Base-by-base conservation (phyloP, 73 alveolate species). In the Paraurostyla sp. region DNA sequence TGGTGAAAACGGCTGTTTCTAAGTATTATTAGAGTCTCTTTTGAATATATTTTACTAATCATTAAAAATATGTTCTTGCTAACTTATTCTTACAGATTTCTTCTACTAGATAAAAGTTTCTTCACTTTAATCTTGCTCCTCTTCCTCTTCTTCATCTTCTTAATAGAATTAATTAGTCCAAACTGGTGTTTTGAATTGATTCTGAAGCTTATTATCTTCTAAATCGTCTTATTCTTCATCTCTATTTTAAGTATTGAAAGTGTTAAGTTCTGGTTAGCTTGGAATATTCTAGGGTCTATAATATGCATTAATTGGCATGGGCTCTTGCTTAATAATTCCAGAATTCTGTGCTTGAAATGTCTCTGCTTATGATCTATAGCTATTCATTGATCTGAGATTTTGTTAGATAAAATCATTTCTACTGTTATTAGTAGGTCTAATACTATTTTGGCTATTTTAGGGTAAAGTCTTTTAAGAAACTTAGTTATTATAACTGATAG, bases 161-260 rank as follows among this genome's bases (percentile, higher is more conserved):
- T 60, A 25, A 60, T 60, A 18, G 6, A 7, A 9, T 65, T 65
- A 20, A 7, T 40, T 32, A 9, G 82, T 65, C 82, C 82, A 65
- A 2, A 40, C 82, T 18, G 82, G 82, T 7, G 82, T 65, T 40
- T 65, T 65, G 41, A 65, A 65, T 40, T 65, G 25, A 16, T 52
- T 52, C 23, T 65, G 42, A 6, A 18, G n/a, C n/a, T n/a, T n/a
- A n/a, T n/a, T n/a, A n/a, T n/a, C n/a, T n/a, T n/a, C n/a, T n/a
- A n/a, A n/a, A n/a, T n/a, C n/a, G n/a, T n/a, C n/a, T n/a, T n/a
- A n/a, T n/a, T n/a, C n/a, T n/a, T n/a, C n/a, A n/a, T n/a, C n/a
- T 9, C 33, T 52, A 13, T 52, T 9, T 52, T 35, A 20, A 9
- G 23, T 20, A 18, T 52, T 45, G 9, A 45, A 45, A 16, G 56